These are phyloP conservation scores for Dactylorhiza incarnata DNA, from an alignment of 106 monocot species.

Conservation along the genomic window DNA sequence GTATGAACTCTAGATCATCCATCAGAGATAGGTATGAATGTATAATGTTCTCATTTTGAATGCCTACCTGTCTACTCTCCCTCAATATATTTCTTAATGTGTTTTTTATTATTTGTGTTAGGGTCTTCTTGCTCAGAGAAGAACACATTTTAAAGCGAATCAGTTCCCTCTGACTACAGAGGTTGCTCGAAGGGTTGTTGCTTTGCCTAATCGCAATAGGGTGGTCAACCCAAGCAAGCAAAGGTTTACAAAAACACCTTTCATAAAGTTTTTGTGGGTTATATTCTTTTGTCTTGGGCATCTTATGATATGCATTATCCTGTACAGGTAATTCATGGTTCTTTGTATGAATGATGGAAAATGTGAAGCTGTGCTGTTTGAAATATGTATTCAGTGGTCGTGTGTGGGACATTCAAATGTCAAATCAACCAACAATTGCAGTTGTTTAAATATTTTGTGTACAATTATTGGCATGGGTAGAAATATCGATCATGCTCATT, in stretches of 20 bases:
- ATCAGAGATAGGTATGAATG: conserved; percentile 70
- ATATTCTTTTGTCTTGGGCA: too few species aligned
- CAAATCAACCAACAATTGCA: conserved; percentile 1
- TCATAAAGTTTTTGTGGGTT: too few species aligned
- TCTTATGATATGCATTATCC: too few species aligned
- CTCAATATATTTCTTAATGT: not conserved
- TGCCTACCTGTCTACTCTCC: not conserved
- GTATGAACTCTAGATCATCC: conserved; percentile 70
- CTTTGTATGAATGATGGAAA: not conserved
- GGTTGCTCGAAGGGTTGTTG: conserved; percentile 46
- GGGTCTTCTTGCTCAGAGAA: conserved; percentile 75
- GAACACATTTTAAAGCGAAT: conserved; percentile 61
- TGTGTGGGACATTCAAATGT: not conserved
- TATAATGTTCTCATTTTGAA: not conserved
- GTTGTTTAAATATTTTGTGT: not conserved
- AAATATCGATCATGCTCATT: not conserved
- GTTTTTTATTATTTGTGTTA: not conserved
- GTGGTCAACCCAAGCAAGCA: too few species aligned
- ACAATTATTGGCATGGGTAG: not conserved
- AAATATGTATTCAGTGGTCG: not conserved
- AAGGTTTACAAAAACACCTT: too few species aligned
- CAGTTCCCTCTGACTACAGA: conserved; percentile 46
- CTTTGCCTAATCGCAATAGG: too few species aligned
- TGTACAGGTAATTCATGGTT: too few species aligned
- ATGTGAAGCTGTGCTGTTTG: not conserved